These are phyloP conservation scores for Epichloe typhina DNA, from an alignment of 2,329 filamentous ascomycete genomes.

Conservation along the genomic window DNA sequence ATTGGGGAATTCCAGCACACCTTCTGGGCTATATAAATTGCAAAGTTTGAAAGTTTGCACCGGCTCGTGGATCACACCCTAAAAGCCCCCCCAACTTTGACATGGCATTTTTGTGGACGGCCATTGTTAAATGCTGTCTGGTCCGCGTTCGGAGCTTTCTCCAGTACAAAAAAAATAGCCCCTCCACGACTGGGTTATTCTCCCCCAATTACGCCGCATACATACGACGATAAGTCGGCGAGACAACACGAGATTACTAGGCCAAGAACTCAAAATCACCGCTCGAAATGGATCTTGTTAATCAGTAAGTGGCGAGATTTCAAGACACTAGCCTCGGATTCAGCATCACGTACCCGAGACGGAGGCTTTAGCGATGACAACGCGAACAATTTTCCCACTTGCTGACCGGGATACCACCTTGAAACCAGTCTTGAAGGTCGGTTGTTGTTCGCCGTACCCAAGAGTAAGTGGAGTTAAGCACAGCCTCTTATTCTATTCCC, in stretches of 20 bases:
- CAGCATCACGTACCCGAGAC: not conserved
- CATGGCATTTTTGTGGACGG: too few species aligned
- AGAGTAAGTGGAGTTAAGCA: conserved; percentile 52
- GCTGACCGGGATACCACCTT: not conserved
- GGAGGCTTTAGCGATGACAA: not conserved
- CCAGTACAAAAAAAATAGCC: not conserved
- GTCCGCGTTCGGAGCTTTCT: not conserved
- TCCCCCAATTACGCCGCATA: not conserved
- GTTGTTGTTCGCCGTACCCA: conserved; percentile 92
- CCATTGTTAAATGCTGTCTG: too few species aligned
- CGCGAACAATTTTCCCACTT: not conserved
- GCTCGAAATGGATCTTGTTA: conserved; percentile 36
- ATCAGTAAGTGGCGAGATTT: conserved; percentile 29
- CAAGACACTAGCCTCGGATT: not conserved
- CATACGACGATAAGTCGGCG: not conserved
- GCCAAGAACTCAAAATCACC: not conserved
- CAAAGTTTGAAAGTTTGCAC: too few species aligned
- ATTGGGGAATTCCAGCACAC: too few species aligned
- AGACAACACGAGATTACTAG: not conserved
- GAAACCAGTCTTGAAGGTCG: conserved; percentile 68
- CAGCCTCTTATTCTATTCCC: not conserved
- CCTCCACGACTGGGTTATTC: not conserved
- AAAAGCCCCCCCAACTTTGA: too few species aligned
- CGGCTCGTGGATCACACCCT: too few species aligned
- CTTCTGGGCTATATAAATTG: too few species aligned